Percentiles rank a stretch among this genome's conserved stretches.
phyloP scores from a whole-genome alignment of 495 filamentous ascomycete species.

The Wilcoxina mikolae region DNA sequence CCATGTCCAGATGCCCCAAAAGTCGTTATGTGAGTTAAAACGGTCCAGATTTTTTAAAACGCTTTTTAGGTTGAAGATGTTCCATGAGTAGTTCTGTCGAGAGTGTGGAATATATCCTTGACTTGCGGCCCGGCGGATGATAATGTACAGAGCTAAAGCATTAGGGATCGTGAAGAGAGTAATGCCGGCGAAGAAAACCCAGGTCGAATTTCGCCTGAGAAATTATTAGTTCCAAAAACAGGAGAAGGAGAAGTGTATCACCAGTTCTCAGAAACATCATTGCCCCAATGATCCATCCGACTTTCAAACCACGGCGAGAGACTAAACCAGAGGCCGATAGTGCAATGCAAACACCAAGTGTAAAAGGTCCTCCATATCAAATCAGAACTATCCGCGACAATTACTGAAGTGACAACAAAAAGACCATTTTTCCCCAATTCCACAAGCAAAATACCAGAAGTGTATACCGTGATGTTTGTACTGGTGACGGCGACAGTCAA shows the following conservation, averaged over 20 bases:
- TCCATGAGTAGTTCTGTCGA: background rate
- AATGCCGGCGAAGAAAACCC: background rate
- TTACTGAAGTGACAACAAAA: slow-evolving; percentile 14
- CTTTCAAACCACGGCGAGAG: background rate
- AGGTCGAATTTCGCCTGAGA: background rate
- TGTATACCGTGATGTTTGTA: slow-evolving; percentile 10
- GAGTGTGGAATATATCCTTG: background rate
- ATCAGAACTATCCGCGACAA: slow-evolving; percentile 20
- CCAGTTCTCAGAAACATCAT: background rate
- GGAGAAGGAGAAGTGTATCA: no score
- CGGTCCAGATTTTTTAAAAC: background rate
- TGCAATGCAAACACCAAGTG: slow-evolving; percentile 14
- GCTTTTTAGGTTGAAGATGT: background rate
- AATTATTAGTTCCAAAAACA: background rate
- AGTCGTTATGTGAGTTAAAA: background rate
- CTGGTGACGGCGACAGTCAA: slow-evolving; percentile 8
- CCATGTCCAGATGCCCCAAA: background rate
- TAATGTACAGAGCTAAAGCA: background rate
- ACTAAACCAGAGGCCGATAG: slow-evolving; percentile 15
- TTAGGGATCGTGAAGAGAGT: background rate
- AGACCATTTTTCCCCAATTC: slow-evolving; percentile 12
- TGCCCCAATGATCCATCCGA: background rate
- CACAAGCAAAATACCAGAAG: slow-evolving; percentile 11
- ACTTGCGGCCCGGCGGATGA: background rate
- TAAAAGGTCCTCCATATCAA: slow-evolving; percentile 12